These are phyloP conservation scores for Trichaptum fuscoviolaceum DNA, from an alignment of 768 basidiomycete species.

Conservation along the genomic window DNA sequence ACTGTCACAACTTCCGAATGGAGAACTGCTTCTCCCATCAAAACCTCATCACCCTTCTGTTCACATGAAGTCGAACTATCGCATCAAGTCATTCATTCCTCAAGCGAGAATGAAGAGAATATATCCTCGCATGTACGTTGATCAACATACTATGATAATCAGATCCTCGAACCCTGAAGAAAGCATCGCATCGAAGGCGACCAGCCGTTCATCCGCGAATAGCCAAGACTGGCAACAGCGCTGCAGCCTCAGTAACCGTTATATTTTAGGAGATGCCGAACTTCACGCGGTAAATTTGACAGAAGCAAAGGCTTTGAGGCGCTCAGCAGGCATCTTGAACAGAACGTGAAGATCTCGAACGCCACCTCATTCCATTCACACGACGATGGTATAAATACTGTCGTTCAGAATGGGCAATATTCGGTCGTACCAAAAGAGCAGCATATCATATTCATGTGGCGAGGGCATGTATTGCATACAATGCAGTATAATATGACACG, in stretches of 20 bases:
- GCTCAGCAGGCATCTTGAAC: too few species aligned
- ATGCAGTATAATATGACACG: constrained; percentile 2
- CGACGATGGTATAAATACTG: neutral
- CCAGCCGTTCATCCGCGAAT: too few species aligned
- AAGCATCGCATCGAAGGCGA: neutral
- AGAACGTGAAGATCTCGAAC: too few species aligned
- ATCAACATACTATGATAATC: neutral
- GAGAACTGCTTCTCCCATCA: neutral
- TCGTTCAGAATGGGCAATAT: too few species aligned
- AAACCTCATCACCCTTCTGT: neutral
- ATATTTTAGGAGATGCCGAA: neutral
- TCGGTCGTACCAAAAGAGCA: neutral
- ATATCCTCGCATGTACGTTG: neutral
- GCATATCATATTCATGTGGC: neutral
- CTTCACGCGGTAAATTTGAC: neutral
- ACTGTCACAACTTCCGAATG: neutral
- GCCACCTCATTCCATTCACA: neutral
- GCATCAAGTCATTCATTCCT: neutral
- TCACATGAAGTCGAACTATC: neutral
- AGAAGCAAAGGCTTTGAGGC: too few species aligned
- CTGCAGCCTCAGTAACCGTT: too few species aligned
- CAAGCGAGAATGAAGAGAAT: neutral
- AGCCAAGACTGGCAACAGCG: too few species aligned
- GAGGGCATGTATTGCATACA: constrained; percentile 9
- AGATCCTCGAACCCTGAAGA: neutral